phyloP scores from a whole-genome alignment of 192 early-diverging fungal genomes.

The Backusella tarrabulga region DNA sequence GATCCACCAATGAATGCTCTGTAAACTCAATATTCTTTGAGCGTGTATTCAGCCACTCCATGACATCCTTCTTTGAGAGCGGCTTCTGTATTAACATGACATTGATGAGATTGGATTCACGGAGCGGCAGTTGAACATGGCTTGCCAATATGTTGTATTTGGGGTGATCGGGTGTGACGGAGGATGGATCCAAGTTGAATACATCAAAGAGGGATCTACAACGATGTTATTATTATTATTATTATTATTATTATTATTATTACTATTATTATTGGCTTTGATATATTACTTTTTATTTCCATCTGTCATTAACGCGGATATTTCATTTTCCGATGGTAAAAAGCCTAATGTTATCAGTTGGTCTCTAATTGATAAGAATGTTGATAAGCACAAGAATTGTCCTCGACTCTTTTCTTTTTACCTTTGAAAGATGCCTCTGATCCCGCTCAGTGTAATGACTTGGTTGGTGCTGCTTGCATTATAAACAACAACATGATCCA shows the following conservation, averaged over 20 bases:
- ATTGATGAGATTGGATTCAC: slow-evolving; percentile 15
- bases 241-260: too few species aligned
- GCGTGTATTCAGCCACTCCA: slow-evolving; percentile 23
- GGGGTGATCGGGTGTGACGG: slow-evolving; percentile 31
- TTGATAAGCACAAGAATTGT: too few species aligned
- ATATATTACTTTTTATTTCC: not conserved
- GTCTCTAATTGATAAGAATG: slow-evolving; percentile 19
- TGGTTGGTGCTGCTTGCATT: slow-evolving; percentile 2
- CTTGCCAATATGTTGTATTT: slow-evolving; percentile 31
- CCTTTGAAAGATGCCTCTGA: slow-evolving; percentile 36
- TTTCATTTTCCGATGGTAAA: slow-evolving; percentile 6
- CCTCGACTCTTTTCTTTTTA: too few species aligned
- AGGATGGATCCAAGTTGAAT: slow-evolving; percentile 31
- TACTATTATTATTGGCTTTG: too few species aligned
- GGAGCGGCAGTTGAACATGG: slow-evolving; percentile 31
- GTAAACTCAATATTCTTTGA: not conserved
- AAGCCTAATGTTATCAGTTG: slow-evolving; percentile 29
- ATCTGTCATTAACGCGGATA: not conserved
- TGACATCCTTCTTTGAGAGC: slow-evolving; percentile 28
- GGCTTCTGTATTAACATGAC: slow-evolving; percentile 41
- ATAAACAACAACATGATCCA: slow-evolving; percentile 33
- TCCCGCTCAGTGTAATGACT: slow-evolving; percentile 30
- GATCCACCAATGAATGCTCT: slow-evolving; percentile 6
- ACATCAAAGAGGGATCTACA: slow-evolving; percentile 16
- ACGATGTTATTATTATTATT: too few species aligned